A percentile compares a stretch with the other conserved stretches of the same genome.
phyloP scores from a whole-genome alignment of 768 basidiomycete genomes.

The Naganishia onofrii region DNA sequence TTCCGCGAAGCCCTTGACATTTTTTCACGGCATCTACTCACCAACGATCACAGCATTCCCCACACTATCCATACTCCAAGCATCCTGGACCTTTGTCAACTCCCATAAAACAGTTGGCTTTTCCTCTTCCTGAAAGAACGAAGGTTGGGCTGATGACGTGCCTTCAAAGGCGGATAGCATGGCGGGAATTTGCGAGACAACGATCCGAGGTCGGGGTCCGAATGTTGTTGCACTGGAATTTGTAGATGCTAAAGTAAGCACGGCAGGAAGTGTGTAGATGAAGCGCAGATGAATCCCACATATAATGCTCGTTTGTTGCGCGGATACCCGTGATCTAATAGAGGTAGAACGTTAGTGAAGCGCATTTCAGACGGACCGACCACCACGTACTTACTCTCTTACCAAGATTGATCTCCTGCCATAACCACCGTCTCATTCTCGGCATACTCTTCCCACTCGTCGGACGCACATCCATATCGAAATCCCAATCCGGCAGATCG shows the following conservation, averaged over 20 bases:
- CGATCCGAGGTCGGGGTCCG: conserved; percentile 26
- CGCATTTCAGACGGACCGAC: not conserved
- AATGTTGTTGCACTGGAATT: conserved; percentile 25
- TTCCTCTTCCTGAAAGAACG: conserved; percentile 7
- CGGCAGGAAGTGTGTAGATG: not conserved
- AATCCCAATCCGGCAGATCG: conserved; percentile 17
- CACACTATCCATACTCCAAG: conserved; percentile 18
- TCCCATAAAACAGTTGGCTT: conserved; percentile 26
- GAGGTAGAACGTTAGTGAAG: not conserved
- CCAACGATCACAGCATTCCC: conserved; percentile 11
- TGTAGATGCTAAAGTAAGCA: not conserved
- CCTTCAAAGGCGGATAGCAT: conserved; percentile 13
- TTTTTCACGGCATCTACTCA: not conserved
- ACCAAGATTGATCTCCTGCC: conserved; percentile 30
- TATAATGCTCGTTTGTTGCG: conserved; percentile 22
- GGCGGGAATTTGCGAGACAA: conserved; percentile 26
- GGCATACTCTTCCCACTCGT: not conserved
- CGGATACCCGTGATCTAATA: conserved; percentile 23
- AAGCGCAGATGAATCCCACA: not conserved
- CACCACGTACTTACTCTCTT: conserved; percentile 8
- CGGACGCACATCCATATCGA: not conserved
- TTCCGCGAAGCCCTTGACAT: not conserved
- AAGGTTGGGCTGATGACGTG: not conserved
- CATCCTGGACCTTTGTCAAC: conserved; percentile 28
- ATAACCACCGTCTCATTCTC: conserved; percentile 18